Evolutionary conservation across 345 rosid genomes (phyloP).

Genomic region (Eucalyptus pumila): DNA sequence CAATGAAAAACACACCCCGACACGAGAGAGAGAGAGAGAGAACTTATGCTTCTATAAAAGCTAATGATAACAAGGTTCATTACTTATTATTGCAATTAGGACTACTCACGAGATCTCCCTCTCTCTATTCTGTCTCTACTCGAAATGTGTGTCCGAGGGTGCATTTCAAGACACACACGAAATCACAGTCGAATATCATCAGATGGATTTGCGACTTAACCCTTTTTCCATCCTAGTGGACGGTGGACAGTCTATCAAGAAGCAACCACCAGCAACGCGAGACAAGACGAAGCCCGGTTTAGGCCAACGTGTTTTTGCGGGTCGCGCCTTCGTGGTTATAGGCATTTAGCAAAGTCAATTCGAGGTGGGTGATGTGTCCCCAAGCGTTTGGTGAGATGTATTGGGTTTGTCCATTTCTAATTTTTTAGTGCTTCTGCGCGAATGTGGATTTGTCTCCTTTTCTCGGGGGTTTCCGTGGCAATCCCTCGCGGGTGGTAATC

Average conservation of each 20-base stretch:
- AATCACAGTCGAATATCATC: background rate
- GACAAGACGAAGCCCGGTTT: background rate
- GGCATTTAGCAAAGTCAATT: background rate
- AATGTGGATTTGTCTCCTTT: background rate
- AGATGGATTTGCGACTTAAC: background rate
- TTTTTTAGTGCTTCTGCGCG: rapidly evolving
- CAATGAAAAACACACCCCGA: background rate
- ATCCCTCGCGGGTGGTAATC: background rate
- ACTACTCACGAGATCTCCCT: background rate
- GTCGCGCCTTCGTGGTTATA: background rate
- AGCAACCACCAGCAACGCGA: background rate
- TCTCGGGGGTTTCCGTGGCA: background rate
- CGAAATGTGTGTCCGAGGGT: background rate
- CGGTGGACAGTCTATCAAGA: background rate
- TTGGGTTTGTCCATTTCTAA: background rate
- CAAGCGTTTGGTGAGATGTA: background rate
- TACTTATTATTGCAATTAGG: background rate
- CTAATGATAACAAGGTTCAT: background rate
- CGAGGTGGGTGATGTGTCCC: background rate
- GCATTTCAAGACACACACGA: background rate
- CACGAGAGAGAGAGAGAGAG: background rate
- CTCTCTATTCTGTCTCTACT: background rate
- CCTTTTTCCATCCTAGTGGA: background rate
- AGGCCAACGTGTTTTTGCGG: background rate
- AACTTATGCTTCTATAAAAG: no score